These are phyloP conservation scores for Trichoderma koningiopsis DNA, from an alignment of 2,329 filamentous ascomycete species.

Conservation along the genomic window DNA sequence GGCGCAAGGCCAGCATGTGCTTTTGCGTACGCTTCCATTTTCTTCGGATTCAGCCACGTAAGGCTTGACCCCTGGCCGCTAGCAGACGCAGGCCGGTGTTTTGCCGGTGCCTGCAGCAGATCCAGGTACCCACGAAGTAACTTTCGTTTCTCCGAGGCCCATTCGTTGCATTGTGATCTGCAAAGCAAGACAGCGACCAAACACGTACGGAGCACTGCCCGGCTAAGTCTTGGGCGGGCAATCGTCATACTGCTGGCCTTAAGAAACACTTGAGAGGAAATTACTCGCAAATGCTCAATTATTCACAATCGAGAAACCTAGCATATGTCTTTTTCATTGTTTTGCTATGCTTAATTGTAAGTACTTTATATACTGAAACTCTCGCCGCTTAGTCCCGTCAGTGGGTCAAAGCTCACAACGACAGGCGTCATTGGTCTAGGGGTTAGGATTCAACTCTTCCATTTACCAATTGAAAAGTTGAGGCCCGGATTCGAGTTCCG, in stretches of 20 bases:
- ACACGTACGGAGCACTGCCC: not conserved
- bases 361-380: not conserved
- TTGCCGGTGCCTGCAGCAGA: slow-evolving; percentile 12
- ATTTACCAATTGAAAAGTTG: slow-evolving; percentile 23
- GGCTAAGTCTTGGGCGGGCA: no score
- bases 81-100: not conserved
- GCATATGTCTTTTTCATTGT: not conserved
- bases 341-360: not conserved
- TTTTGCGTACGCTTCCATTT: slow-evolving; percentile 6
- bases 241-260: no score
- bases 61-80: slow-evolving; percentile 14
- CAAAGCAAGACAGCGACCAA: not conserved
- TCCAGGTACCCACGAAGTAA: not conserved
- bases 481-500: slow-evolving; percentile 27
- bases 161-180: not conserved
- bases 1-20: slow-evolving; percentile 23
- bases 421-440: slow-evolving; percentile 24
- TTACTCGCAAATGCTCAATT: not conserved
- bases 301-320: not conserved
- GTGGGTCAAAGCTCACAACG: not conserved
- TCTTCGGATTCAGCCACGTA: slow-evolving; percentile 24
- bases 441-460: slow-evolving; percentile 27
- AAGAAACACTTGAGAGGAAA: no score
- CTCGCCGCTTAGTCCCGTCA: not conserved
- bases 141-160: not conserved